A percentile compares a stretch with the other conserved stretches of the same genome.
Evolutionary conservation across 164 flowering plant genomes (phyloP).

Genomic region (Nymphaea colorata): DNA sequence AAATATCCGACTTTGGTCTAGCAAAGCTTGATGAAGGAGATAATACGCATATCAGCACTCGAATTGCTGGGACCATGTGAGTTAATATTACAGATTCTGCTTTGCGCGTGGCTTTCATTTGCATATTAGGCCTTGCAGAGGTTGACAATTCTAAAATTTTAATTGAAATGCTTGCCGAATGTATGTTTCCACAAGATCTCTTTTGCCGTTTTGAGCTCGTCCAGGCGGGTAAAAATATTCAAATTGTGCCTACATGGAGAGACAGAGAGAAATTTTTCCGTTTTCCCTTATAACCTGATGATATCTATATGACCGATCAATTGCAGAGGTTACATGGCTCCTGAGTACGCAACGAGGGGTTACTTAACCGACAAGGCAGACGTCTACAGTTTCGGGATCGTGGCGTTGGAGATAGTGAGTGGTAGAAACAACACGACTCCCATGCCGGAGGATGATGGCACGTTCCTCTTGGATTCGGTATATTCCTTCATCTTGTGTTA

Average conservation of each 20-base stretch:
- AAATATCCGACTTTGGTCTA: conserved; percentile 43
- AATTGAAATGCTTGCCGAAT: no score
- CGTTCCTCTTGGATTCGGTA: conserved; percentile 51
- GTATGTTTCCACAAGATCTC: no score
- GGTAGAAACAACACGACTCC: conserved; percentile 31
- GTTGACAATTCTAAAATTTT: no score
- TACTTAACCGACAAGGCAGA: conserved; percentile 45
- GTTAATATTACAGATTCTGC: not conserved
- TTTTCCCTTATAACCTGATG: not conserved
- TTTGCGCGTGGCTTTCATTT: not conserved
- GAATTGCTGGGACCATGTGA: conserved; percentile 46
- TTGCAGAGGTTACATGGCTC: conserved; percentile 63
- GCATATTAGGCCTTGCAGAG: no score
- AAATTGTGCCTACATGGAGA: no score
- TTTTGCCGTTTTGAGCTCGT: no score
- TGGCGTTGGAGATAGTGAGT: conserved; percentile 40
- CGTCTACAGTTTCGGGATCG: conserved; percentile 56
- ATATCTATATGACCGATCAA: not conserved
- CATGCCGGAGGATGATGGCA: conserved; percentile 15
- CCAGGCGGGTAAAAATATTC: no score
- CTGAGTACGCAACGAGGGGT: conserved; percentile 55
- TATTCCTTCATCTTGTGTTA: not conserved
- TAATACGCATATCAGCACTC: conserved; percentile 41
- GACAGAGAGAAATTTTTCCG: no score
- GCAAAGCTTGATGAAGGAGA: conserved; percentile 40